Evolutionary conservation across 495 filamentous ascomycete species (phyloP).

Genomic region (Lindgomyces ingoldianus): DNA sequence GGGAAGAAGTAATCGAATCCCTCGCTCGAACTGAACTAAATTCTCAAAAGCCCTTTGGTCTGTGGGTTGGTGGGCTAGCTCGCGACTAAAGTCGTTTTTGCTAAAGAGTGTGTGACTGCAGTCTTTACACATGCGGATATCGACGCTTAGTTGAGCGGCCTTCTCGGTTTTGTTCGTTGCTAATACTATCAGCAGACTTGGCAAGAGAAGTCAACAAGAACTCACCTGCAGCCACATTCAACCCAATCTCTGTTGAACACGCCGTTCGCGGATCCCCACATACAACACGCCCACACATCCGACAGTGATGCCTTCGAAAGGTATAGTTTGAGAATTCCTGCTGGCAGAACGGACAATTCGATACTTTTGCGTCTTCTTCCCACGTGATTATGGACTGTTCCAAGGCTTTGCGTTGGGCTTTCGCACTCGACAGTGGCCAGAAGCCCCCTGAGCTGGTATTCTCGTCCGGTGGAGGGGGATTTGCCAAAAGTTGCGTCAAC

Average conservation of each 20-base stretch:
- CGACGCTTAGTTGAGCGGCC: constrained; percentile 62
- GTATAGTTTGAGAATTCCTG: constrained; percentile 90
- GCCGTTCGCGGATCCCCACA: constrained; percentile 81
- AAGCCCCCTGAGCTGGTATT: constrained; percentile 51
- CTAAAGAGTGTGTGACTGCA: constrained; percentile 85
- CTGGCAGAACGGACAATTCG: constrained; percentile 86
- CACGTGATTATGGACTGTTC: constrained; percentile 92
- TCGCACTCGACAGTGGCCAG: constrained; percentile 59
- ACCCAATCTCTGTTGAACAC: constrained; percentile 80
- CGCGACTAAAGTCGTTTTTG: constrained; percentile 75
- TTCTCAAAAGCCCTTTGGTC: constrained; percentile 85
- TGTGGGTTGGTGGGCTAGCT: constrained; percentile 66
- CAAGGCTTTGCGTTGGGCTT: constrained; percentile 70
- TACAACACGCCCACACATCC: constrained; percentile 88
- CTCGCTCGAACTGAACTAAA: constrained; percentile 82
- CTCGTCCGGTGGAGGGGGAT: constrained; percentile 63
- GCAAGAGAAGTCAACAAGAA: constrained; percentile 16
- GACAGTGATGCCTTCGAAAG: constrained; percentile 90
- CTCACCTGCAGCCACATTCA: constrained; percentile 74
- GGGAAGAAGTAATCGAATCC: constrained; percentile 80
- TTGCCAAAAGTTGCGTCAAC: constrained; percentile 79
- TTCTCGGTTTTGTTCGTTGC: constrained; percentile 63
- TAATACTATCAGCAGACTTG: constrained; percentile 30
- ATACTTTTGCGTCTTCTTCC: constrained; percentile 85
- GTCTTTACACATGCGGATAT: constrained; percentile 88